Percentiles rank a stretch among this genome's conserved stretches.
These are phyloP conservation scores for Isoetes engelmannii DNA, from an alignment of 83 land plant species.

Conservation along the genomic window DNA sequence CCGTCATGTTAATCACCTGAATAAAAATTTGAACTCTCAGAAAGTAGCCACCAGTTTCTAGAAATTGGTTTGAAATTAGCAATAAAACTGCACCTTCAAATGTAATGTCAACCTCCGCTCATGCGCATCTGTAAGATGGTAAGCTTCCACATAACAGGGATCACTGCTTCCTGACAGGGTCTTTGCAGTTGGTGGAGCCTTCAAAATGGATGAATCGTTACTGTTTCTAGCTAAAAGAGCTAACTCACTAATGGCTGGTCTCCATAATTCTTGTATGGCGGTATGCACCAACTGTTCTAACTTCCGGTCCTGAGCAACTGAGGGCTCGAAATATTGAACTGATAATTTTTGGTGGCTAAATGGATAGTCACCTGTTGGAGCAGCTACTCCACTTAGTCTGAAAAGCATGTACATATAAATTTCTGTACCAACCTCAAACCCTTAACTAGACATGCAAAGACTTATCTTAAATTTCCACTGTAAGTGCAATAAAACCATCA, in stretches of 20 bases:
- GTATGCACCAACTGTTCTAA: conserved; percentile 86
- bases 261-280: conserved; percentile 96
- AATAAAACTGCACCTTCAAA: conserved; percentile 55
- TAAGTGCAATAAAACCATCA: neutral
- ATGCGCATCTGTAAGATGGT: conserved; percentile 75
- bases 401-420: neutral
- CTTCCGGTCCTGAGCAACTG: conserved; percentile 96
- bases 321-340: conserved; percentile 84
- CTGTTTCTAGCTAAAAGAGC: conserved; percentile 62
- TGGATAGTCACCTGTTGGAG: conserved; percentile 92
- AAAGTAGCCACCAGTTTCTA: neutral
- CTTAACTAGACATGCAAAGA: neutral
- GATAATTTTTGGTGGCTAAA: conserved; percentile 98
- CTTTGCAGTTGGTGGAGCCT: conserved; percentile 65
- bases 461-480: conserved; percentile 6
- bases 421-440: neutral
- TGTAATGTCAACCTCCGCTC: conserved; percentile 91
- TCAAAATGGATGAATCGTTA: conserved; percentile 52
- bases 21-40: neutral
- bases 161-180: conserved; percentile 90
- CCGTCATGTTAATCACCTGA: conserved; percentile 86
- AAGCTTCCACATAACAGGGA: conserved; percentile 93
- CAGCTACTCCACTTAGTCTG: conserved; percentile 85
- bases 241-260: conserved; percentile 85
- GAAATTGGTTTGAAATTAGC: conserved; percentile 1